phyloP scores from a whole-genome alignment of 768 basidiomycete species.

The Trametes sanguinea region DNA sequence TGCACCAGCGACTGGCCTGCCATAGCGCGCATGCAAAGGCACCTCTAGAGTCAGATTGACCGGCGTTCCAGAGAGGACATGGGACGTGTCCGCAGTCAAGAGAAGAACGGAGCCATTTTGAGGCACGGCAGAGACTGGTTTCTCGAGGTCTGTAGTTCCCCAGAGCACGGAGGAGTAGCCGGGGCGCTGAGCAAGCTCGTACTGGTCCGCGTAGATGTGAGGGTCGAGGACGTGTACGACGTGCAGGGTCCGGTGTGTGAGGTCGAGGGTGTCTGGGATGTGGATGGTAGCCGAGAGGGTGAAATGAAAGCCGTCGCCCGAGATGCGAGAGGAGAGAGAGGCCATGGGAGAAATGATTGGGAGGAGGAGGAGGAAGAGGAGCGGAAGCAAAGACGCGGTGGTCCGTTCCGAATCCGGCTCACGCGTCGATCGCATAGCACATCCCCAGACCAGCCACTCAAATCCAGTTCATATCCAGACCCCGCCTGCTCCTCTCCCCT shows the following conservation, averaged over 20 bases:
- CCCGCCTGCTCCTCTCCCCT: not conserved
- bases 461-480: not conserved
- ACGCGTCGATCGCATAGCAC: not conserved
- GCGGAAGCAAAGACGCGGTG: conserved; percentile 11
- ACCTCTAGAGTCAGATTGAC: conserved; percentile 32
- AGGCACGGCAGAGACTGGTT: conserved; percentile 42
- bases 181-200: conserved; percentile 41
- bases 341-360: not conserved
- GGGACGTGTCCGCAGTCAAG: conserved; percentile 29
- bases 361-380: not conserved
- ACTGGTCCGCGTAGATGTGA: conserved; percentile 45
- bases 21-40: conserved; percentile 50
- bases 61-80: not conserved
- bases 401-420: conserved; percentile 7
- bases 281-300: conserved; percentile 19
- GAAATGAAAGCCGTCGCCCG: conserved; percentile 31
- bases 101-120: conserved; percentile 32
- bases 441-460: no score
- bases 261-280: not conserved
- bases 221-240: conserved; percentile 41
- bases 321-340: conserved; percentile 24
- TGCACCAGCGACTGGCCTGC: conserved; percentile 27
- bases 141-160: conserved; percentile 45
- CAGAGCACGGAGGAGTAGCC: conserved; percentile 37
- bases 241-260: conserved; percentile 32